Evolutionary conservation across 352 stramenopile species (phyloP).

Genomic region (Aphanomyces stellatus): DNA sequence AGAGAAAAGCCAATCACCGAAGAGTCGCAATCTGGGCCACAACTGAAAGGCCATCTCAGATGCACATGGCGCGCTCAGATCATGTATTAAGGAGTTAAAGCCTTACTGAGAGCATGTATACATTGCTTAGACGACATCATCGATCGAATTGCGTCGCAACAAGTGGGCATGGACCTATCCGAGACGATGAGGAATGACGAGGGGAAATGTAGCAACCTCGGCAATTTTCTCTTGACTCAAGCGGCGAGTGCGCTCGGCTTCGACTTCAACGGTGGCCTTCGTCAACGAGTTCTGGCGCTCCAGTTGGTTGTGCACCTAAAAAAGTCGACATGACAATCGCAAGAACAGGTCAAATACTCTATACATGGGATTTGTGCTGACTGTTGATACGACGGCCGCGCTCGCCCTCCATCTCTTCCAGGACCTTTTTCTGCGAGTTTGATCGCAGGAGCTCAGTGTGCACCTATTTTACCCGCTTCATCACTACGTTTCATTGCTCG

Average conservation of each 20-base stretch:
- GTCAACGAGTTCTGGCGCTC: conserved; percentile 4
- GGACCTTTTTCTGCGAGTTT: not conserved
- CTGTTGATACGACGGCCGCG: not conserved
- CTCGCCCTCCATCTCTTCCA: not conserved
- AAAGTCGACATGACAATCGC: too few species aligned
- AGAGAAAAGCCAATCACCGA: too few species aligned
- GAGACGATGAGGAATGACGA: not conserved
- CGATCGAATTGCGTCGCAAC: not conserved
- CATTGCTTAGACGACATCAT: not conserved
- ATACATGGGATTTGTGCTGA: too few species aligned
- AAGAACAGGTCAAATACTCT: too few species aligned
- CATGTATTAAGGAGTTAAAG: not conserved
- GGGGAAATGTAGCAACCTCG: not conserved
- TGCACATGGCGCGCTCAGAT: too few species aligned
- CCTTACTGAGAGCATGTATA: not conserved
- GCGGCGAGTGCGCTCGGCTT: conserved; percentile 5
- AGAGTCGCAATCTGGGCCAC: too few species aligned
- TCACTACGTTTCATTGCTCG: not conserved
- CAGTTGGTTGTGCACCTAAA: conserved; percentile 13
- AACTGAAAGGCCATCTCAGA: too few species aligned
- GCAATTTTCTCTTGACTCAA: conserved; percentile 5
- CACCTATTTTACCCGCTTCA: not conserved
- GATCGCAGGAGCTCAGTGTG: not conserved
- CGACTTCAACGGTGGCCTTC: not conserved
- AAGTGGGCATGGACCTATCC: not conserved